A percentile compares a stretch with the other conserved stretches of the same genome.
phyloP scores from a whole-genome alignment of 1,284 basidiomycete species.

The Cutaneotrichosporon sp. region DNA sequence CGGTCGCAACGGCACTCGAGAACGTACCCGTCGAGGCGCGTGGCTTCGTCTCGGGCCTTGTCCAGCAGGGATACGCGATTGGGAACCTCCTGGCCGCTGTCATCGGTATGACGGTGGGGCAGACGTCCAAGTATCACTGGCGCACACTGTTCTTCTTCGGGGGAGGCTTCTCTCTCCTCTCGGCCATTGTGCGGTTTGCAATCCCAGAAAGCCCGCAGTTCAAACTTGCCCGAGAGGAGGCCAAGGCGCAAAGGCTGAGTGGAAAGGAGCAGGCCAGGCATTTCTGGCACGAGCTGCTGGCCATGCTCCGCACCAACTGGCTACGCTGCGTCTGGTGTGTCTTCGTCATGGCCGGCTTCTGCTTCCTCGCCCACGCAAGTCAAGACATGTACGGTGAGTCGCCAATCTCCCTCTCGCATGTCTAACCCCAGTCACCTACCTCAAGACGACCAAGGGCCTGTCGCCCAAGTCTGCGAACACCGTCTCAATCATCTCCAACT shows the following conservation, averaged over 20 bases:
- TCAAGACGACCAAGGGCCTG: constrained; percentile 23
- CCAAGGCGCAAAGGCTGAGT: constrained; percentile 43
- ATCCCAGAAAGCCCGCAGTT: constrained; percentile 79
- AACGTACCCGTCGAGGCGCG: constrained; percentile 79
- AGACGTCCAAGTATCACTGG: constrained; percentile 42
- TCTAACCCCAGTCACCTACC: constrained; percentile 15
- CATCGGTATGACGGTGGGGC: constrained; percentile 59
- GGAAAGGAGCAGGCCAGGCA: constrained; percentile 56
- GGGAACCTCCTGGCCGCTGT: constrained; percentile 54
- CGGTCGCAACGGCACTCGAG: constrained; percentile 60
- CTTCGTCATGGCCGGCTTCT: constrained; percentile 63
- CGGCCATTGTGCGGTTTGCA: constrained; percentile 62
- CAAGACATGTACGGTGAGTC: constrained; percentile 50
- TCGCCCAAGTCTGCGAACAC: constrained; percentile 59
- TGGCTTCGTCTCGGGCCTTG: constrained; percentile 75
- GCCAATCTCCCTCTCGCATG: too few species aligned
- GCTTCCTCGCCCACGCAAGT: constrained; percentile 68
- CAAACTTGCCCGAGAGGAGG: constrained; percentile 36
- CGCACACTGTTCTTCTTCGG: constrained; percentile 50
- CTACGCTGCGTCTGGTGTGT: constrained; percentile 70
- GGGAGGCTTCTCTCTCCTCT: constrained; percentile 63
- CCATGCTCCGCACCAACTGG: constrained; percentile 76
- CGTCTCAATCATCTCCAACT: constrained; percentile 73
- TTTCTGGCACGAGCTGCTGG: constrained; percentile 64
- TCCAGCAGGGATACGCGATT: constrained; percentile 72